Percentiles rank a stretch among this genome's conserved stretches.
phyloP scores from a whole-genome alignment of 1,284 basidiomycete species.

The Leccinum holopus region DNA sequence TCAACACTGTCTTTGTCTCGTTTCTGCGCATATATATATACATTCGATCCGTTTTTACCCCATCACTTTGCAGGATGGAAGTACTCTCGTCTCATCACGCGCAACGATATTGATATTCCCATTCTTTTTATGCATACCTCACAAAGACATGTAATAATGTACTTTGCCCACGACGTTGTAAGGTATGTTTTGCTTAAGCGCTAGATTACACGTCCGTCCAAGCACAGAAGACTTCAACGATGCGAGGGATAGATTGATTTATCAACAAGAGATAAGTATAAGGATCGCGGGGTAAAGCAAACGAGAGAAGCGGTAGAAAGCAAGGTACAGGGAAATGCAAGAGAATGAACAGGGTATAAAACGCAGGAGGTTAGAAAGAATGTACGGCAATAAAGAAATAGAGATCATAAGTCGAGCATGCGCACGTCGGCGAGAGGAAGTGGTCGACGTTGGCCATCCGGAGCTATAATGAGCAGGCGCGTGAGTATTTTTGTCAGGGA shows the following conservation, averaged over 20 bases:
- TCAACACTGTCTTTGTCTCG: not conserved
- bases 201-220: slow-evolving; percentile 17
- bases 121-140: slow-evolving; percentile 24
- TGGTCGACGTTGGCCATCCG: slow-evolving; percentile 32
- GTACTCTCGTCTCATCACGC: slow-evolving; percentile 12
- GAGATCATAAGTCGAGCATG: slow-evolving; percentile 33
- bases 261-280: not conserved
- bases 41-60: not conserved
- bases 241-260: not conserved
- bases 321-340: not conserved
- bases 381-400: not conserved
- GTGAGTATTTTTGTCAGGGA: not conserved
- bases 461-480: slow-evolving; percentile 16
- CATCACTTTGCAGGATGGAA: slow-evolving; percentile 14
- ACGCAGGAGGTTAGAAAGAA: too few relatives aligned
- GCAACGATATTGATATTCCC: slow-evolving; percentile 16
- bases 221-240: slow-evolving; percentile 1
- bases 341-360: not conserved
- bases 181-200: slow-evolving; percentile 18
- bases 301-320: slow-evolving; percentile 7
- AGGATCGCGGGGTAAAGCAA: not conserved
- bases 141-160: slow-evolving; percentile 25
- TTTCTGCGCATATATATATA: slow-evolving; percentile 7
- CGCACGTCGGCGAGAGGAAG: slow-evolving; percentile 33
- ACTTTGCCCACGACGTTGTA: slow-evolving; percentile 21